Conservation (phyloP, 1,284 basidiomycete species). For the Boletus sp. region DNA sequence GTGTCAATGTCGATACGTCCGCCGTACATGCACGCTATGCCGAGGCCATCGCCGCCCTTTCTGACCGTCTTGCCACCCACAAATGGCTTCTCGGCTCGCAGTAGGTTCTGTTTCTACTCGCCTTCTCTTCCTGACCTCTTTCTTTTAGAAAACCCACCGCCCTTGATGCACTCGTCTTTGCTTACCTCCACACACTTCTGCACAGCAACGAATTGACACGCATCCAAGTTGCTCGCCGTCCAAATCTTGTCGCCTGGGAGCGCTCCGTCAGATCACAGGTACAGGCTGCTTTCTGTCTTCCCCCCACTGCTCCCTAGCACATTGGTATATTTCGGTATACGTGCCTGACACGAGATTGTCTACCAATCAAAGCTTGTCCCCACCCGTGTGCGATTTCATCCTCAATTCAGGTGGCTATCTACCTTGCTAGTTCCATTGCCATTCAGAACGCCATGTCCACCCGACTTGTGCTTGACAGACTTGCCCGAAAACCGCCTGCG, state of each 20-base stretch:
- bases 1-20: conserved; percentile 47
- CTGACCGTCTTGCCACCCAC: conserved; percentile 67
- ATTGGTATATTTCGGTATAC: conserved; percentile 20
- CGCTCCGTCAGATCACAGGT: conserved; percentile 59
- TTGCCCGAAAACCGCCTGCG: conserved; percentile 45
- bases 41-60: conserved; percentile 68
- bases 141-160: conserved; percentile 55
- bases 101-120: conserved; percentile 41
- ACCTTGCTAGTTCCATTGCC: conserved; percentile 19
- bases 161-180: conserved; percentile 74
- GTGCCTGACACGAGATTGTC: conserved; percentile 3
- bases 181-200: conserved; percentile 67
- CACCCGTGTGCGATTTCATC: not conserved
- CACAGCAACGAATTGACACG: conserved; percentile 47
- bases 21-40: conserved; percentile 55
- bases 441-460: conserved; percentile 13
- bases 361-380: not conserved
- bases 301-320: conserved; percentile 10
- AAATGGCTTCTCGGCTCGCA: conserved; percentile 74
- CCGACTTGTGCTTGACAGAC: conserved; percentile 12
- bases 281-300: conserved; percentile 44
- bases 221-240: conserved; percentile 61
- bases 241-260: conserved; percentile 77
- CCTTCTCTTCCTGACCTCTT: conserved; percentile 7
- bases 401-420: conserved; percentile 14